phyloP scores from a whole-genome alignment of 148 eudicot genomes.

The Cornus suecica region DNA sequence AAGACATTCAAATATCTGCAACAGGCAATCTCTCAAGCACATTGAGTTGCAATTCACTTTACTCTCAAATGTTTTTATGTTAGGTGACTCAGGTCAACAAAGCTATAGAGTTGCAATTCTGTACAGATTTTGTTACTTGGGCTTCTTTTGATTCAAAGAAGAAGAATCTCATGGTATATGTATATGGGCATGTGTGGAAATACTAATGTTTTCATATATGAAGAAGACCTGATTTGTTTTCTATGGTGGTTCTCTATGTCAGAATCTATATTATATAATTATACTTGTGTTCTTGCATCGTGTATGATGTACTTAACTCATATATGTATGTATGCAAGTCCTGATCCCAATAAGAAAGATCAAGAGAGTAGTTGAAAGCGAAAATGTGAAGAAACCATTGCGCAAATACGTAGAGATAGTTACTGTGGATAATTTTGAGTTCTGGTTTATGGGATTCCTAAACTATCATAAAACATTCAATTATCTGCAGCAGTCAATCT shows the following conservation, averaged over 20 bases:
- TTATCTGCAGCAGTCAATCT: constrained; percentile 21
- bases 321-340: neutral
- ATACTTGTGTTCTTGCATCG: neutral
- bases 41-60: neutral
- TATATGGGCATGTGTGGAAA: neutral
- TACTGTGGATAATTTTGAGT: constrained; percentile 34
- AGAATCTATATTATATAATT: too few species aligned
- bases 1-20: constrained; percentile 27
- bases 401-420: constrained; percentile 31
- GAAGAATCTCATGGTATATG: too few species aligned
- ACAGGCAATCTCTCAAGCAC: constrained; percentile 14
- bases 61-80: neutral
- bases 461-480: constrained; percentile 25
- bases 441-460: constrained; percentile 42
- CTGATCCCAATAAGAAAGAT: constrained; percentile 23
- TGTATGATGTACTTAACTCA: too few species aligned
- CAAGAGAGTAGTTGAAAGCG: constrained; percentile 23
- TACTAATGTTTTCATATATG: neutral
- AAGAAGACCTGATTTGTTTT: too few species aligned
- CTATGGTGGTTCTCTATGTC: too few species aligned
- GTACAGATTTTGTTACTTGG: neutral
- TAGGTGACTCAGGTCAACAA: neutral
- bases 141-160: neutral
- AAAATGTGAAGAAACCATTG: constrained; percentile 18
- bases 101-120: neutral